Conservation (phyloP, 176 grass and related monocot genomes). For the Poa pratensis region DNA sequence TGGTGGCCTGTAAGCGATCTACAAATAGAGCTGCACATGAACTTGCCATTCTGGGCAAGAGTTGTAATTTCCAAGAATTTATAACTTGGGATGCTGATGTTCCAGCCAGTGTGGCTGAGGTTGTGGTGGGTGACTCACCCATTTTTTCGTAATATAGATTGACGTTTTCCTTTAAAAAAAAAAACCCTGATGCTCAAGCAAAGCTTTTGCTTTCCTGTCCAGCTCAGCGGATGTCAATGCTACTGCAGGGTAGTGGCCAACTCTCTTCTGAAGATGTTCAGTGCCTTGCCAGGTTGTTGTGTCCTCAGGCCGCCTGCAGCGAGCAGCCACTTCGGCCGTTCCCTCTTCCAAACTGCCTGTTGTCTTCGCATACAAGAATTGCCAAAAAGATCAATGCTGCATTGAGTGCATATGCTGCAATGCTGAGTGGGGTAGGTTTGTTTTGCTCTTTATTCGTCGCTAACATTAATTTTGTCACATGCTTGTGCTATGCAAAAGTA, state of each 20-base stretch:
- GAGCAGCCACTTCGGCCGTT: background rate
- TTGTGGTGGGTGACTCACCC: too few species aligned
- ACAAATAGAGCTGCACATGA: background rate
- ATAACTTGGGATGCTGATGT: too few species aligned
- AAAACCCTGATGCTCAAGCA: constrained; percentile 28
- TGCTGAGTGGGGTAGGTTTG: background rate
- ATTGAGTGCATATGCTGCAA: background rate
- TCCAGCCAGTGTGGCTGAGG: too few species aligned
- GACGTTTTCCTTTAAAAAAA: too few species aligned
- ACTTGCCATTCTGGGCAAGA: too few species aligned
- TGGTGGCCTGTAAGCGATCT: too few species aligned
- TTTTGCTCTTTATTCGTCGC: background rate
- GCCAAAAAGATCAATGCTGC: background rate
- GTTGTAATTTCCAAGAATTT: too few species aligned
- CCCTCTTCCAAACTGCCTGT: background rate
- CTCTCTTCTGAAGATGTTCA: constrained; percentile 28
- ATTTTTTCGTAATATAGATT: too few species aligned
- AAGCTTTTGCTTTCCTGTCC: background rate
- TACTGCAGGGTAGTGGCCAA: background rate
- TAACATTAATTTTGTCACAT: background rate
- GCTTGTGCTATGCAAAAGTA: constrained; percentile 12
- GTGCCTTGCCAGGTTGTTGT: background rate
- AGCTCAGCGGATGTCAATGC: background rate
- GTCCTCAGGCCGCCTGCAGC: constrained; percentile 6
- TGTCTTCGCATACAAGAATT: background rate